Evolutionary conservation across 1,139 yeast genomes (phyloP).

Genomic region (Lipomyces yarrowii): DNA sequence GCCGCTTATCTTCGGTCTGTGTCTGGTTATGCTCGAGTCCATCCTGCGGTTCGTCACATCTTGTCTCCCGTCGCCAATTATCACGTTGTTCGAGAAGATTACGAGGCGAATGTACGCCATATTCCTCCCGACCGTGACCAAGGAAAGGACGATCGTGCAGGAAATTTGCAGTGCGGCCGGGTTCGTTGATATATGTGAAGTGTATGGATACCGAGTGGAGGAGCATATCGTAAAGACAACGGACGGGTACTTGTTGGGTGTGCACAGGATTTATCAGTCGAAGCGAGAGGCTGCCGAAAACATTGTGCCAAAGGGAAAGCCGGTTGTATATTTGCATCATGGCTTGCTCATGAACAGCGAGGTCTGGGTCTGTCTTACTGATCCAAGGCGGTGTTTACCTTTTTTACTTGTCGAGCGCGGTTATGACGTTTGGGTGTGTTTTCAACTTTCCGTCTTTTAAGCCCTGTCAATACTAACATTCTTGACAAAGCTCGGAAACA

Average conservation of each 20-base stretch:
- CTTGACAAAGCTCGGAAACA: constrained; percentile 61
- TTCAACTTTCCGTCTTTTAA: not conserved
- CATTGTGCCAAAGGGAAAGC: constrained; percentile 47
- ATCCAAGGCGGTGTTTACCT: constrained; percentile 68
- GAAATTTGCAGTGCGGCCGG: constrained; percentile 48
- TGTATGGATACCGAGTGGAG: constrained; percentile 65
- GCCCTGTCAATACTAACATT: too few relatives aligned
- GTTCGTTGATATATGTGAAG: constrained; percentile 64
- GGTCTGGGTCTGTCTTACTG: constrained; percentile 71
- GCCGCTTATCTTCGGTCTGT: constrained; percentile 26
- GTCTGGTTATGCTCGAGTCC: constrained; percentile 30
- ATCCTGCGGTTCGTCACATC: constrained; percentile 31
- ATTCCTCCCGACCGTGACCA: constrained; percentile 22
- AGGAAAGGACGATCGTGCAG: constrained; percentile 27
- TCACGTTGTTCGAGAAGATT: constrained; percentile 22
- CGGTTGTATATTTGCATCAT: constrained; percentile 81
- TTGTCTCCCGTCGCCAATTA: constrained; percentile 26
- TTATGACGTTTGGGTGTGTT: constrained; percentile 72
- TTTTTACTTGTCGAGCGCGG: constrained; percentile 76
- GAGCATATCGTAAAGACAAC: constrained; percentile 69
- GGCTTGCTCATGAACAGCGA: constrained; percentile 91
- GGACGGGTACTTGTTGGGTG: constrained; percentile 57
- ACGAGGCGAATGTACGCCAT: constrained; percentile 26
- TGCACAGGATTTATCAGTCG: constrained; percentile 53
- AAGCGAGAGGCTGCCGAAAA: constrained; percentile 30